phyloP scores from a whole-genome alignment of 2,329 filamentous ascomycete species.

The Orbilia oligospora region DNA sequence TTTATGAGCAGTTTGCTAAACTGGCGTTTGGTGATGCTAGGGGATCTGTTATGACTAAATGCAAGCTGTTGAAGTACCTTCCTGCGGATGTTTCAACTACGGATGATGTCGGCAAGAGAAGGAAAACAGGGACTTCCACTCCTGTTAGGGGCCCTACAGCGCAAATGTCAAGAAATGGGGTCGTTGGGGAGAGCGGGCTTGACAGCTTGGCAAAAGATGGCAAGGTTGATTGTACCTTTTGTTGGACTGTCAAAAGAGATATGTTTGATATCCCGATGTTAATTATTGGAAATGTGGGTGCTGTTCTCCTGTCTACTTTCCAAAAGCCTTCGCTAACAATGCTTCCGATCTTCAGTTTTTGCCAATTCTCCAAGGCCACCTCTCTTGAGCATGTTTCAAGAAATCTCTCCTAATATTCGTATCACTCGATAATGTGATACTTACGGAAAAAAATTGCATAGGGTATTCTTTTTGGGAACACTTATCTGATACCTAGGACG shows the following conservation, averaged over 20 bases:
- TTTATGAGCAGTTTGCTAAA: constrained; percentile 95
- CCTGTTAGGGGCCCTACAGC: constrained; percentile 45
- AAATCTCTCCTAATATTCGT: constrained; percentile 9
- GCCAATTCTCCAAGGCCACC: constrained; percentile 55
- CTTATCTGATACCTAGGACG: constrained; percentile 54
- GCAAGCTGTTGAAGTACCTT: constrained; percentile 86
- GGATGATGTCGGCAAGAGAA: constrained; percentile 62
- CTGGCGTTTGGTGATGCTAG: constrained; percentile 92
- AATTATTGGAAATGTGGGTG: constrained; percentile 94
- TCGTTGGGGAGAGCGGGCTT: constrained; percentile 83
- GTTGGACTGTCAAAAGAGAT: constrained; percentile 96
- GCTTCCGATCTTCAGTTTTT: constrained; percentile 32
- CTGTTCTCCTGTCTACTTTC: no score
- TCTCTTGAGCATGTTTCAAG: constrained; percentile 18
- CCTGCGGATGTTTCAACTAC: constrained; percentile 40
- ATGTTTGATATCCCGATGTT: constrained; percentile 99
- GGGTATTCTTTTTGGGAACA: constrained; percentile 25
- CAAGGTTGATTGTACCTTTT: constrained; percentile 94
- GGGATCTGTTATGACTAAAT: constrained; percentile 85
- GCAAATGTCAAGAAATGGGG: constrained; percentile 64
- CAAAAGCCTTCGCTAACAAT: not conserved
- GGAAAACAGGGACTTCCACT: constrained; percentile 55
- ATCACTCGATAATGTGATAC: not conserved
- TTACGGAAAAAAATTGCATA: constrained; percentile 1
- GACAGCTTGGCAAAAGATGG: constrained; percentile 86